A percentile compares a stretch with the other conserved stretches of the same genome.
phyloP scores from a whole-genome alignment of 768 basidiomycete genomes.

The Tricholoma furcatifolium region DNA sequence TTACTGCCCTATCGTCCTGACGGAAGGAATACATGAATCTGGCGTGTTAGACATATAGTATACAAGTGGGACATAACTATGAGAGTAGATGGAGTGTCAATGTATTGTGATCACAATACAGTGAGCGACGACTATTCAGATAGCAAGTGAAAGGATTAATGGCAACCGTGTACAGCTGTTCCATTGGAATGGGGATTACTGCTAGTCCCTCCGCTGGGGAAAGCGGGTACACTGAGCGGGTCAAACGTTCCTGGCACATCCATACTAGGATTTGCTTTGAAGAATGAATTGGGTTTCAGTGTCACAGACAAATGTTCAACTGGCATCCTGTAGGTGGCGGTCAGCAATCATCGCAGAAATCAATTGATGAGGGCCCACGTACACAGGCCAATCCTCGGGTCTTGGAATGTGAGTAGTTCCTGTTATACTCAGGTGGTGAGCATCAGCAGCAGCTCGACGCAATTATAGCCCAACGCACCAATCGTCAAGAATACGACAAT shows the following conservation, averaged over 20 bases:
- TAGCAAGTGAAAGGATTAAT: too few relatives aligned
- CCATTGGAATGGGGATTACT: conserved; percentile 11
- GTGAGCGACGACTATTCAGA: too few relatives aligned
- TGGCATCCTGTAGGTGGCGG: conserved; percentile 63
- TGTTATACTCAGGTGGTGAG: conserved; percentile 20
- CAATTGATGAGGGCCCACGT: conserved; percentile 12
- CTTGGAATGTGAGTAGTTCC: conserved; percentile 81
- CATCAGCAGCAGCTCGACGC: not conserved
- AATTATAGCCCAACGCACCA: conserved; percentile 36
- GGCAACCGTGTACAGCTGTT: conserved; percentile 6
- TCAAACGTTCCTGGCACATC: conserved; percentile 83
- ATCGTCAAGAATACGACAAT: conserved; percentile 75
- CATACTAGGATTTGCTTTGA: conserved; percentile 82
- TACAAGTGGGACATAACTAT: too few relatives aligned
- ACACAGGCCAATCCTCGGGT: conserved; percentile 91
- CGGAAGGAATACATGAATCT: too few relatives aligned
- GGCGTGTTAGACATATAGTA: too few relatives aligned
- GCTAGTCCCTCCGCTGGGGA: conserved; percentile 27
- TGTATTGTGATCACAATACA: too few relatives aligned
- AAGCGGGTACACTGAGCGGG: conserved; percentile 59
- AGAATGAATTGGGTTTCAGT: conserved; percentile 86
- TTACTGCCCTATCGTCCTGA: too few relatives aligned
- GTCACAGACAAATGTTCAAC: conserved; percentile 68
- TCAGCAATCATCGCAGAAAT: conserved; percentile 2
- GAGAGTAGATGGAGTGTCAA: too few relatives aligned